These are phyloP conservation scores for Carallia pectinifolia DNA, from an alignment of 345 rosid species.

Conservation along the genomic window DNA sequence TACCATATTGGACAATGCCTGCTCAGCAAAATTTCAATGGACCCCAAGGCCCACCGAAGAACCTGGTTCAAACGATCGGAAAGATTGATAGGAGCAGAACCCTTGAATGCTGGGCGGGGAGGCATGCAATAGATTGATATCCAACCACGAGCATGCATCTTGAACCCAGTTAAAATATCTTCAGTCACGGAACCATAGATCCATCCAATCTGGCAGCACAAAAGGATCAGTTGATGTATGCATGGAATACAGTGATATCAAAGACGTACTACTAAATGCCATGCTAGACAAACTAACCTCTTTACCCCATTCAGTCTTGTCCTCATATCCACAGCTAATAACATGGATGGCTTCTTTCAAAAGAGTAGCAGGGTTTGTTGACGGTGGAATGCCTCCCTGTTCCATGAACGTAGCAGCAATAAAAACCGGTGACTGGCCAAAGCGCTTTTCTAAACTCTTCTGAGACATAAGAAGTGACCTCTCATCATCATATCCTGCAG, in stretches of 20 bases:
- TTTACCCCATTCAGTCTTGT: constrained; percentile 99
- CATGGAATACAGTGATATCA: background rate
- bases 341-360: constrained; percentile 98
- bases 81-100: constrained; percentile 99
- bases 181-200: constrained; percentile 99
- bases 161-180: constrained; percentile 98
- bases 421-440: constrained; percentile 97
- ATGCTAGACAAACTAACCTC: constrained; percentile 50
- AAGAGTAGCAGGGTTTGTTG: constrained; percentile 94
- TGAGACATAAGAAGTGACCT: constrained; percentile 98
- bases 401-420: constrained; percentile 99
- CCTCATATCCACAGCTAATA: constrained; percentile 98
- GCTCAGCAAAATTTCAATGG: constrained; percentile 91
- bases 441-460: constrained; percentile 95
- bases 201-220: constrained; percentile 80
- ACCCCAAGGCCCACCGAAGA: constrained; percentile 99
- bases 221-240: constrained; percentile 1
- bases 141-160: constrained; percentile 99
- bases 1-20: constrained; percentile 99
- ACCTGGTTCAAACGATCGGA: constrained; percentile 99
- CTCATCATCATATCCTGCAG: constrained; percentile 97
- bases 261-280: background rate
- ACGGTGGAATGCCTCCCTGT: constrained; percentile 93
- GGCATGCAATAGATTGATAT: constrained; percentile 97
- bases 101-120: constrained; percentile 98